Conservation (phyloP, 2,329 filamentous ascomycete species). For the Penicillium polonicum region DNA sequence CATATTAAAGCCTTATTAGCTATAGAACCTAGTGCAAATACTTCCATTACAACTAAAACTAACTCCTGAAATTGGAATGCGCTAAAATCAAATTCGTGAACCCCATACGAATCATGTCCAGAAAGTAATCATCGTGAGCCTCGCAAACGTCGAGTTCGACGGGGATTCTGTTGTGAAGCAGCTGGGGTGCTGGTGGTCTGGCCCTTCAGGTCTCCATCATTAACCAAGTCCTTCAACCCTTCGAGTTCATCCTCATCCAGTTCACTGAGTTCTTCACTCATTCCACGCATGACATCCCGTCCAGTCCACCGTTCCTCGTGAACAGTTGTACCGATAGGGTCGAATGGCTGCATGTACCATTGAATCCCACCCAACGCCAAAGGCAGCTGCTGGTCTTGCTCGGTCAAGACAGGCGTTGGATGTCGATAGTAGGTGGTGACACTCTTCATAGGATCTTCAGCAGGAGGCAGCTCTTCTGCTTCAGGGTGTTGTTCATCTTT, state of each 20-base stretch:
- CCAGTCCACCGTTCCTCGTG: slow-evolving; percentile 73
- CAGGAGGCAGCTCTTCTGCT: slow-evolving; percentile 16
- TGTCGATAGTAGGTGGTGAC: slow-evolving; percentile 44
- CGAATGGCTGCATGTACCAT: slow-evolving; percentile 83
- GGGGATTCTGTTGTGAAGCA: slow-evolving; percentile 18
- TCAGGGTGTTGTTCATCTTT: slow-evolving; percentile 10
- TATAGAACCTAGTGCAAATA: neutral
- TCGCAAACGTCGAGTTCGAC: slow-evolving; percentile 23
- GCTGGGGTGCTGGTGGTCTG: slow-evolving; percentile 18
- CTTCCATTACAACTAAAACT: slow-evolving; percentile 1
- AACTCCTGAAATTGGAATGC: neutral
- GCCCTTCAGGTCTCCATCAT: slow-evolving; percentile 45
- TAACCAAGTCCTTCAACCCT: slow-evolving; percentile 62
- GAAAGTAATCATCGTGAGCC: slow-evolving; percentile 8
- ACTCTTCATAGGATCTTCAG: slow-evolving; percentile 20
- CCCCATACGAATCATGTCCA: slow-evolving; percentile 18
- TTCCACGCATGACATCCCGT: slow-evolving; percentile 66
- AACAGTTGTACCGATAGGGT: slow-evolving; percentile 76
- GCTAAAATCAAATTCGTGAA: slow-evolving; percentile 13
- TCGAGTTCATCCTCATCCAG: slow-evolving; percentile 77
- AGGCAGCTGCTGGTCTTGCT: slow-evolving; percentile 46
- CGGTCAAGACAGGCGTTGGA: slow-evolving; percentile 45
- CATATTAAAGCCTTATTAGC: neutral
- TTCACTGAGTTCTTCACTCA: slow-evolving; percentile 87
- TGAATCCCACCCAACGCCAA: slow-evolving; percentile 74